These are phyloP conservation scores for Trichocladium antarcticum DNA, from an alignment of 495 filamentous ascomycete genomes.

Conservation along the genomic window DNA sequence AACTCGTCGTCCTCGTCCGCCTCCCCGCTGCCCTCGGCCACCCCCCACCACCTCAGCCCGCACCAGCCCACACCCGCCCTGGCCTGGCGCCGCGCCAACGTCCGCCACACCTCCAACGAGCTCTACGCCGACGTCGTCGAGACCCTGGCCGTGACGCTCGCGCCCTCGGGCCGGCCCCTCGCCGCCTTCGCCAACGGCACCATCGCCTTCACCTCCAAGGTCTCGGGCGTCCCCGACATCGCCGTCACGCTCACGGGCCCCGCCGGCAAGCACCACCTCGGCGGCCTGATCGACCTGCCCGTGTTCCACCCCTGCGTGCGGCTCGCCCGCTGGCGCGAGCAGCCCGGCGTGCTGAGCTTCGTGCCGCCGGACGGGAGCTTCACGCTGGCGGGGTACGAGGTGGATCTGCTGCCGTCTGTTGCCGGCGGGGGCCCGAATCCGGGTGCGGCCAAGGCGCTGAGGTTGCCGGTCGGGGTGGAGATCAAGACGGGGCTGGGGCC, in stretches of 20 bases:
- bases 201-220: constrained; percentile 88
- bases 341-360: constrained; percentile 83
- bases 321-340: constrained; percentile 71
- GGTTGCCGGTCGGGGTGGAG: constrained; percentile 70
- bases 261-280: constrained; percentile 62
- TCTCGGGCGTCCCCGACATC: constrained; percentile 88
- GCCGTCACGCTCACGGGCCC: constrained; percentile 67
- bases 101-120: constrained; percentile 92
- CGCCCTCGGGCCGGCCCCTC: constrained; percentile 78
- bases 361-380: constrained; percentile 94
- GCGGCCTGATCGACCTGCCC: constrained; percentile 66
- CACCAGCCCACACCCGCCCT: constrained; percentile 35
- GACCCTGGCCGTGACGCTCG: constrained; percentile 72
- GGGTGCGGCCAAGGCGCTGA: constrained; percentile 30
- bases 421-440: not conserved
- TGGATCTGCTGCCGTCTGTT: constrained; percentile 64
- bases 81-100: constrained; percentile 84
- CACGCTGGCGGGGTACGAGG: constrained; percentile 86
- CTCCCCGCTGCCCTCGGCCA: too few species aligned
- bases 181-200: constrained; percentile 83
- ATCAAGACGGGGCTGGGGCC: constrained; percentile 68
- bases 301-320: constrained; percentile 96
- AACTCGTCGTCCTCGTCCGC: constrained; percentile 22
- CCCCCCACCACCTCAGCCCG: constrained; percentile 19
- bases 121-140: constrained; percentile 95